Conservation (phyloP, 164 flowering plant species). For the Buxus sempervirens region DNA sequence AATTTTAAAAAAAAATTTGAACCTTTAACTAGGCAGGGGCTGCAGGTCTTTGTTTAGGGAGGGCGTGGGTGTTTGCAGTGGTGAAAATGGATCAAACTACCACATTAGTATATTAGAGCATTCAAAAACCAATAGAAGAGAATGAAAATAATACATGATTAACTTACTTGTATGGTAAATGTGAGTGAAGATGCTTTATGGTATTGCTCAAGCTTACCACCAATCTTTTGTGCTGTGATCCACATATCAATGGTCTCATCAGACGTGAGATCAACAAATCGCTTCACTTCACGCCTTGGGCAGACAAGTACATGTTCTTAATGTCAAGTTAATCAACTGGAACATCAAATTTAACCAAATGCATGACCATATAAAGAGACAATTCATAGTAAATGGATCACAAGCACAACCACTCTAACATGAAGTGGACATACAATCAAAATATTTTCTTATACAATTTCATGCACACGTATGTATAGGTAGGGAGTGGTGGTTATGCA, state of each 20-base stretch:
- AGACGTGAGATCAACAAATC: conserved; percentile 70
- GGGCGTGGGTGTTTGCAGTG: too few relatives aligned
- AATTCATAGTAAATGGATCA: not conserved
- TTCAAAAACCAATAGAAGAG: not conserved
- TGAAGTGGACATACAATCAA: not conserved
- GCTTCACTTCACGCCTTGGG: conserved; percentile 85
- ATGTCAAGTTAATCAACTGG: conserved; percentile 53
- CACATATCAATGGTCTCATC: conserved; percentile 80
- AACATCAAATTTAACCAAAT: not conserved
- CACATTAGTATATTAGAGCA: not conserved
- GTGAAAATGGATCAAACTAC: not conserved
- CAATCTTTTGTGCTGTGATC: conserved; percentile 76
- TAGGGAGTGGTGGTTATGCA: not conserved
- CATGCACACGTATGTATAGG: not conserved
- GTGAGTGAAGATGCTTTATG: conserved; percentile 86
- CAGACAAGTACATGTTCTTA: conserved; percentile 81
- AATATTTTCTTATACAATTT: not conserved
- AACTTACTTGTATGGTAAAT: conserved; percentile 68
- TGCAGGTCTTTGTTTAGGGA: too few relatives aligned
- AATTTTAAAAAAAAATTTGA: too few relatives aligned
- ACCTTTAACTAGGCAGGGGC: too few relatives aligned
- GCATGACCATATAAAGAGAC: not conserved
- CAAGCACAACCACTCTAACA: not conserved
- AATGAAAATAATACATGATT: not conserved
- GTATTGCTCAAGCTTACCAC: conserved; percentile 52